Evolutionary conservation across 2,329 filamentous ascomycete species (phyloP).

Genomic region (Delphinella strobiligena): DNA sequence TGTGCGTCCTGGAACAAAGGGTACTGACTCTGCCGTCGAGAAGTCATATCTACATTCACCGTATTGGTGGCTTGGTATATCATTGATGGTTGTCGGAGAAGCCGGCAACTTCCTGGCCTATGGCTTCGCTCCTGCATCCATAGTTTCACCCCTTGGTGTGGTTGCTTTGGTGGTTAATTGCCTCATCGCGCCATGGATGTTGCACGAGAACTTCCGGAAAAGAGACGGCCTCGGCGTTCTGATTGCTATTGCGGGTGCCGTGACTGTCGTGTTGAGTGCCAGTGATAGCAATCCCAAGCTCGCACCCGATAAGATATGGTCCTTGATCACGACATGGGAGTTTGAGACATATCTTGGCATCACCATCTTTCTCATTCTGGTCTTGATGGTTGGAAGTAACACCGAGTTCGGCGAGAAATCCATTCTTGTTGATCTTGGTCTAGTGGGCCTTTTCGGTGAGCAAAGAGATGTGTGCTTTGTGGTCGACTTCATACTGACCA

Average conservation of each 20-base stretch:
- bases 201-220: constrained; percentile 77
- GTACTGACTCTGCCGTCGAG: constrained; percentile 23
- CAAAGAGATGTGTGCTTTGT: no score
- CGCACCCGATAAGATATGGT: constrained; percentile 81
- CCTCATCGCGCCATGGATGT: constrained; percentile 85
- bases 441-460: constrained; percentile 84
- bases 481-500: no score
- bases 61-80: constrained; percentile 92
- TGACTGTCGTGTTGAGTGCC: constrained; percentile 86
- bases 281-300: constrained; percentile 82
- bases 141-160: constrained; percentile 93
- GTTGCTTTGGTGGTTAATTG: constrained; percentile 95
- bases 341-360: constrained; percentile 85
- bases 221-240: constrained; percentile 82
- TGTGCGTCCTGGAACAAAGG: constrained; percentile 25
- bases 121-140: constrained; percentile 92
- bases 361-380: constrained; percentile 59
- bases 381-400: constrained; percentile 66
- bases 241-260: constrained; percentile 74
- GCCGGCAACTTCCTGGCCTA: constrained; percentile 95
- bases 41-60: constrained; percentile 78
- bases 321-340: constrained; percentile 72
- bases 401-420: constrained; percentile 71
- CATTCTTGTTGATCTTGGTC: constrained; percentile 82
- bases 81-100: constrained; percentile 86